These are phyloP conservation scores for Malus asiatica DNA, from an alignment of 306 rosid genomes.

Conservation along the genomic window DNA sequence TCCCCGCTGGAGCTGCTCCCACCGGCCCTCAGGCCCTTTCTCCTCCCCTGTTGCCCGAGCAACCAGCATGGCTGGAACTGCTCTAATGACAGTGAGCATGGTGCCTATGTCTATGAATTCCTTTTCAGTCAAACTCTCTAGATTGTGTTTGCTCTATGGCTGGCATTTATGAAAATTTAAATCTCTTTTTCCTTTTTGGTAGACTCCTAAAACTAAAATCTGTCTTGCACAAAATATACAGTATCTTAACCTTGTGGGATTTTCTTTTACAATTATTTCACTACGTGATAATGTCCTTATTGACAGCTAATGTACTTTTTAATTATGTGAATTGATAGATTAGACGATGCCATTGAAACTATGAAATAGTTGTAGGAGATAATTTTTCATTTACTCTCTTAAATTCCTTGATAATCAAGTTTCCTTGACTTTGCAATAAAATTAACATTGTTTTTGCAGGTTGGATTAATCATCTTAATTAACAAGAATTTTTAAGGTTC, in stretches of 20 bases:
- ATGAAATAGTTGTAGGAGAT: background rate
- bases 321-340: background rate
- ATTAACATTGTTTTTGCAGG: slow-evolving; percentile 20
- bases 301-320: too few relatives aligned
- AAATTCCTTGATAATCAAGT: slow-evolving; percentile 2
- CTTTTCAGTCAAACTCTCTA: slow-evolving; percentile 21
- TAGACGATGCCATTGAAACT: too few relatives aligned
- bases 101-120: slow-evolving; percentile 4
- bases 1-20: too few relatives aligned
- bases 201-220: background rate
- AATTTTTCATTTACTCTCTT: background rate
- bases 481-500: background rate
- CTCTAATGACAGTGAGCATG: slow-evolving; percentile 28
- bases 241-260: background rate
- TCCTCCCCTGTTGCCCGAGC: too few relatives aligned
- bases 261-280: background rate
- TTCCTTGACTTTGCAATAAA: slow-evolving; percentile 12
- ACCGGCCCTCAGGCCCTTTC: too few relatives aligned
- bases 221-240: background rate
- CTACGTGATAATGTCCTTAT: background rate
- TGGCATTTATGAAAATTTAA: slow-evolving; percentile 6
- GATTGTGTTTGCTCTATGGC: slow-evolving; percentile 38
- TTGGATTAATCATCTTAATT: background rate
- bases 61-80: too few relatives aligned
- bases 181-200: background rate